Evolutionary conservation across 2,329 filamentous ascomycete species (phyloP).

Genomic region (Phialemonium atrogriseum): DNA sequence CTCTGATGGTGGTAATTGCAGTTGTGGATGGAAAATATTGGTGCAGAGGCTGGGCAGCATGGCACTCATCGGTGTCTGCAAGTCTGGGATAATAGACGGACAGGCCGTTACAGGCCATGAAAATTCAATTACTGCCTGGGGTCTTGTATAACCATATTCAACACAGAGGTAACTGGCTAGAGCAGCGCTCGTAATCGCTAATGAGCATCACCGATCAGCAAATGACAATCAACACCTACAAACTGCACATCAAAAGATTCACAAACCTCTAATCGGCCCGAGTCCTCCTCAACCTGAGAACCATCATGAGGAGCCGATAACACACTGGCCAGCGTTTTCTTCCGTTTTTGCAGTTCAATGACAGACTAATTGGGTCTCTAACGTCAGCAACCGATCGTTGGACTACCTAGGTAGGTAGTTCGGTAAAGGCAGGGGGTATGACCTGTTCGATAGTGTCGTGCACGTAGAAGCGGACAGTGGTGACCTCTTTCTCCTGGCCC

Average conservation of each 20-base stretch:
- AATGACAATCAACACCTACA: neutral
- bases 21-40: no score
- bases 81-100: no score
- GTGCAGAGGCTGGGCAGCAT: no score
- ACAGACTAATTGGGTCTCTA: neutral
- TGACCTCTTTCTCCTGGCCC: slow-evolving; percentile 17
- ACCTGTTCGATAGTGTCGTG: slow-evolving; percentile 20
- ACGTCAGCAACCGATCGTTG: no score
- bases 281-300: neutral
- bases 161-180: no score
- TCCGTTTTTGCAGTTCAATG: neutral
- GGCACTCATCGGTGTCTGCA: no score
- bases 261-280: neutral
- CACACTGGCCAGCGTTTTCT: neutral
- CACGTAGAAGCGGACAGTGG: slow-evolving; percentile 17
- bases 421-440: neutral
- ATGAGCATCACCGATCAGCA: neutral
- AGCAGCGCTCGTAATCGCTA: neutral
- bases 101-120: no score
- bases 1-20: no score
- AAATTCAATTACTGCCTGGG: no score
- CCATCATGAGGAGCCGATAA: neutral
- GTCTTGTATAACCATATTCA: neutral
- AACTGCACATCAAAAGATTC: no score
- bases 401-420: no score